Percentiles rank a stretch among this genome's conserved stretches.
These are phyloP conservation scores for Talaromyces wortmannii DNA, from an alignment of 495 filamentous ascomycete species.

Conservation along the genomic window DNA sequence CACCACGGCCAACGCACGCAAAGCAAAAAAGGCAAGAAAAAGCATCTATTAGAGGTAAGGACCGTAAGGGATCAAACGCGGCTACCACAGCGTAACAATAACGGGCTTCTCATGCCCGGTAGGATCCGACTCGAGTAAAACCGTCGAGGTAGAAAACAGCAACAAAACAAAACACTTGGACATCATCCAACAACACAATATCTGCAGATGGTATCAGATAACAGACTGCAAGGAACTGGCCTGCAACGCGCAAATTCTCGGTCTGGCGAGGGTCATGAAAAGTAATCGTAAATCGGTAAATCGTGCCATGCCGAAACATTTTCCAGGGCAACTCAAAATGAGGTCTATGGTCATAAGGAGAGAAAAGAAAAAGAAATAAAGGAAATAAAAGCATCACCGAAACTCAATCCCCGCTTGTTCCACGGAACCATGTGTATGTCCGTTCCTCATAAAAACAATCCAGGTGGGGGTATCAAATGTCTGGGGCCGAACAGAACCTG, in stretches of 20 bases:
- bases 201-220: conserved; percentile 4
- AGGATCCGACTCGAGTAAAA: neutral
- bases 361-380: conserved; percentile 16
- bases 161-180: neutral
- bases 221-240: neutral
- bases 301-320: neutral
- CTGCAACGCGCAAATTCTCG: neutral
- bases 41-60: neutral
- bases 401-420: conserved; percentile 10
- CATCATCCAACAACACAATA: neutral
- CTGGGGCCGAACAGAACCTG: conserved; percentile 9
- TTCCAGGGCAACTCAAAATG: neutral
- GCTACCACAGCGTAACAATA: no score
- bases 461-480: conserved; percentile 23
- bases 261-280: conserved; percentile 1
- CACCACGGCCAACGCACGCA: neutral
- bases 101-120: no score
- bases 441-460: conserved; percentile 14
- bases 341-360: conserved; percentile 2
- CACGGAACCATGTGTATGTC: conserved; percentile 19
- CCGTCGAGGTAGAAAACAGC: neutral
- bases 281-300: neutral
- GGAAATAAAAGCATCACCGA: conserved; percentile 17
- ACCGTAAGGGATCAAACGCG: neutral
- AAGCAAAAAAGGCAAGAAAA: neutral